Evolutionary conservation across 176 grass and related monocot genomes (phyloP), one percentile per base, ranked within the genome.

Genomic region (Carex parvula): DNA sequence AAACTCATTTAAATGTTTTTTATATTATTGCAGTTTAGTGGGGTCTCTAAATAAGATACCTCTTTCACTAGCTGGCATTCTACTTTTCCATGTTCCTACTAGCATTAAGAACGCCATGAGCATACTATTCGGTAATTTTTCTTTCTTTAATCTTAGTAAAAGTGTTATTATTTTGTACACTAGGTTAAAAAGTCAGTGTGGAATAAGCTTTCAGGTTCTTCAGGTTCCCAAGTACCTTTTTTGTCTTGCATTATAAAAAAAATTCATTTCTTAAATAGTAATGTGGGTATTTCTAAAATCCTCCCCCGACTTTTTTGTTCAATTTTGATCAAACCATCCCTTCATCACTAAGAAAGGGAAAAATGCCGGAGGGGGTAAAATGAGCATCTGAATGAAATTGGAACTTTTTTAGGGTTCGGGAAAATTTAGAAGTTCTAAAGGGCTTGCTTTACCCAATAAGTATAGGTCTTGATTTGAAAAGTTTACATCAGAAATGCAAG

Each of bases 1-100:
- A 17, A 56, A 78, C 54, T 79, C 29, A 70, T 62, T 78, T 58
- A 16, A 58, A 21, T 71, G 4, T 62, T 46, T 65, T 83, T 69
- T 2, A 64, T 90, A 60, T 17, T 81, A 42, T 79, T 86, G 14
- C 88, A 98, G 95, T 82, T 90, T 98, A 87, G 91, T 98, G 62
- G 95, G 92, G 1, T 98, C 95, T 16, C 79, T 98, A 60, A 98
- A 98, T 79, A 98, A 98, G 90, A 98, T 98, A 70, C 95, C 95
- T 79, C 92, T 98, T 32, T 98, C 95, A 16, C 26, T 98, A 21
- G 87, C 89, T 62, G 95, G 92, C 61, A 93, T 98, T 58, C 29
- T 93, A 61, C 87, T 98, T 69, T 98, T 98, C 83, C 89, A 93
- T 56, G 95, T 98, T 10, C 84, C 79, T 48, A 98, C 95, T 64